Conservation (phyloP, 345 rosid genomes). For the Raphanus sativus region DNA sequence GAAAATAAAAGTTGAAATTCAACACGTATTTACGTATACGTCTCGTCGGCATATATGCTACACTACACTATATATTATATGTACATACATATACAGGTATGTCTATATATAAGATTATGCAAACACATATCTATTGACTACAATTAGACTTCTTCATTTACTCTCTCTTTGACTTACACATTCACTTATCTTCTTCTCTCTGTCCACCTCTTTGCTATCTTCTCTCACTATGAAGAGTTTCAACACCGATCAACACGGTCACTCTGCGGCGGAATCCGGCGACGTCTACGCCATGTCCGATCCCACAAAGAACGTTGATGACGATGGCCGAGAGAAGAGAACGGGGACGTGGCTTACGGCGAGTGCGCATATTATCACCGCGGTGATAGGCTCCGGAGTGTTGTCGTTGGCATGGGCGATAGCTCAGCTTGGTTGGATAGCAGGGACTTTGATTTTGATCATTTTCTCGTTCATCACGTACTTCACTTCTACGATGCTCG, state of each 20-base stretch:
- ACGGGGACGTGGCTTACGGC: conserved; percentile 87
- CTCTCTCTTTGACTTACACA: conserved; percentile 20
- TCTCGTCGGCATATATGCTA: conserved; percentile 36
- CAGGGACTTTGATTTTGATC: conserved; percentile 60
- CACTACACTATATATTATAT: not conserved
- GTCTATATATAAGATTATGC: conserved; percentile 24
- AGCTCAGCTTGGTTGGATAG: conserved; percentile 88
- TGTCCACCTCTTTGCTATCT: not conserved
- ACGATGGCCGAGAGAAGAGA: conserved; percentile 36
- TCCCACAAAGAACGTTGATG: conserved; percentile 36
- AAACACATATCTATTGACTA: conserved; percentile 30
- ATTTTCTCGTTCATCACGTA: conserved; percentile 72
- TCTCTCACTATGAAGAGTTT: conserved; percentile 33
- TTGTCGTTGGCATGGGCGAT: conserved; percentile 87
- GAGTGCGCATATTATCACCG: conserved; percentile 91
- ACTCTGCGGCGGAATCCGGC: conserved; percentile 31
- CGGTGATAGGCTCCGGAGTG: conserved; percentile 94
- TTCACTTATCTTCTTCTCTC: conserved; percentile 6
- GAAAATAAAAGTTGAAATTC: conserved; percentile 13
- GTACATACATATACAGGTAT: not conserved
- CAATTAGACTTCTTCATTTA: conserved; percentile 30
- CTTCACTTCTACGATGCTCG: conserved; percentile 78
- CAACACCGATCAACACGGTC: conserved; percentile 30
- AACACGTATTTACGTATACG: conserved; percentile 41
- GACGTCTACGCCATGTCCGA: conserved; percentile 18